Conservation (phyloP, 73 alveolate species). For the Effrenium voratum region DNA sequence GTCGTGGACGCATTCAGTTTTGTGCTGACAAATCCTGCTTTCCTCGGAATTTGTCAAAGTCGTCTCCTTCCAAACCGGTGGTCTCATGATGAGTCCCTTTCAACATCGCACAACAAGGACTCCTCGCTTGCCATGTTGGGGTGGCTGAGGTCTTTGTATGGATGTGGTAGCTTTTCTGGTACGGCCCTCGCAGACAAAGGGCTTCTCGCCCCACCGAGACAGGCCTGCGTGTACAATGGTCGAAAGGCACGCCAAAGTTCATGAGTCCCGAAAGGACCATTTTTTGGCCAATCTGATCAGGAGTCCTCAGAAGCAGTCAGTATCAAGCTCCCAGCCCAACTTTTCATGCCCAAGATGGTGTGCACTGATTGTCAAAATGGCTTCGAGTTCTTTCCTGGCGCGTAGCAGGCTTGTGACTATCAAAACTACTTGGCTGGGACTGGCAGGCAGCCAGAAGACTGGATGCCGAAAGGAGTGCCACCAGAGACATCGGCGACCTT, state of each 20-base stretch:
- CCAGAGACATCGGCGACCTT: constrained; percentile 56
- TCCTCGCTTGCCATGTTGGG: neutral
- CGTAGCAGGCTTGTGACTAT: too few relatives aligned
- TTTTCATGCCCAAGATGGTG: too few relatives aligned
- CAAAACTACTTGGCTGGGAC: too few relatives aligned
- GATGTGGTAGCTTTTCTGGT: constrained; percentile 89
- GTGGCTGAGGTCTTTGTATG: constrained; percentile 45
- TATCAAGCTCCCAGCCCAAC: too few relatives aligned
- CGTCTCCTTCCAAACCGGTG: neutral
- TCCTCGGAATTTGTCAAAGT: neutral
- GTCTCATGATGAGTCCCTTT: neutral
- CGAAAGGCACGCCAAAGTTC: too few relatives aligned
- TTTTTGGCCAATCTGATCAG: neutral
- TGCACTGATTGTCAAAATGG: too few relatives aligned
- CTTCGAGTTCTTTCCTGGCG: too few relatives aligned
- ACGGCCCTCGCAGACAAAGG: constrained; percentile 76
- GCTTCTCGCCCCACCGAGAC: constrained; percentile 85
- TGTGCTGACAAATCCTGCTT: neutral
- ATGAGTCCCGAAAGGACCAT: too few relatives aligned
- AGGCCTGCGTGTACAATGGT: too few relatives aligned
- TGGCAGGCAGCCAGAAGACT: constrained; percentile 72
- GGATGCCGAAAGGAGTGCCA: constrained; percentile 79
- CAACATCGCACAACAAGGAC: neutral
- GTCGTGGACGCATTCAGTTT: neutral
- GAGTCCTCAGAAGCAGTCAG: neutral